phyloP scores from a whole-genome alignment of 495 filamentous ascomycete species.

The Rhypophila decipiens region DNA sequence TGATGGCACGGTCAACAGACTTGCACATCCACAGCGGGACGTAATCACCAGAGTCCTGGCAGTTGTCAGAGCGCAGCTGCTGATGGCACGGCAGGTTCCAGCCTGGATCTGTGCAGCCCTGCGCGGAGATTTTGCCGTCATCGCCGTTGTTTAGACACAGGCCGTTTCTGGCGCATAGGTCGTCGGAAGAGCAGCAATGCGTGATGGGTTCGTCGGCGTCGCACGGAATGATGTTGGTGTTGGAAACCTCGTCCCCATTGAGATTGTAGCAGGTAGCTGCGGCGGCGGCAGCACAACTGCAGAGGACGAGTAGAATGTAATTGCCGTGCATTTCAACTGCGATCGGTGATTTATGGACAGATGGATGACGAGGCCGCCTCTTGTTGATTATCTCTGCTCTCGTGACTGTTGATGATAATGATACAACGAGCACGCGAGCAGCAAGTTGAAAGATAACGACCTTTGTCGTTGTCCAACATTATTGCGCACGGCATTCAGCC shows the following conservation, averaged over 20 bases:
- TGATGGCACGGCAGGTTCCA: neutral
- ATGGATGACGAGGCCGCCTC: too few relatives aligned
- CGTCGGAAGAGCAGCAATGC: neutral
- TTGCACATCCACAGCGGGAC: neutral
- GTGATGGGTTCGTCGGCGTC: neutral
- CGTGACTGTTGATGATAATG: too few relatives aligned
- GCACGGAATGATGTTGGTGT: neutral
- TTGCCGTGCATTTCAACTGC: too few relatives aligned
- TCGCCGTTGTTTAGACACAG: neutral
- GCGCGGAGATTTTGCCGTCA: neutral
- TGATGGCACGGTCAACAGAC: neutral
- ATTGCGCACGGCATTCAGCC: too few relatives aligned
- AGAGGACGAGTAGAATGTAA: neutral
- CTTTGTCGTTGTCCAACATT: too few relatives aligned
- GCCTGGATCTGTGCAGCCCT: constrained; percentile 3
- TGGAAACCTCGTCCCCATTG: neutral
- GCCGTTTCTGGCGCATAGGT: constrained; percentile 3
- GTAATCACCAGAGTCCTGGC: neutral
- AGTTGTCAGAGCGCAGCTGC: neutral
- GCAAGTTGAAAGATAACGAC: too few relatives aligned
- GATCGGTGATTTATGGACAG: too few relatives aligned
- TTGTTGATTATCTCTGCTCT: too few relatives aligned
- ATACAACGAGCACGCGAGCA: too few relatives aligned
- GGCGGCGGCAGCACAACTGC: neutral
- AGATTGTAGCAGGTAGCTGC: constrained; percentile 3